These are phyloP conservation scores for Ophiosphaerella korrae DNA, from an alignment of 2,329 filamentous ascomycete genomes.

Conservation along the genomic window DNA sequence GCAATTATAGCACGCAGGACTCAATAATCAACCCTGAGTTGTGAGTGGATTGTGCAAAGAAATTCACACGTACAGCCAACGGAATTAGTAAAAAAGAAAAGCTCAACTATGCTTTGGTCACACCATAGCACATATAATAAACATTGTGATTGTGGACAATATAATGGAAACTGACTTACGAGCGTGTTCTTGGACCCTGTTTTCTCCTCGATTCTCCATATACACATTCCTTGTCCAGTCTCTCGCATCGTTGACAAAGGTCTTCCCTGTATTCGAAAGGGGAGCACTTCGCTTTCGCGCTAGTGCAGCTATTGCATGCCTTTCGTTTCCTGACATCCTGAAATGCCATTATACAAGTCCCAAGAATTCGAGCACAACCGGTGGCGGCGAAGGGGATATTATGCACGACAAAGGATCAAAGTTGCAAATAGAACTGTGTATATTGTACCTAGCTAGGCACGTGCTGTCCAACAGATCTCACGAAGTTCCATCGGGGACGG, in stretches of 20 bases:
- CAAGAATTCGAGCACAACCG: not conserved
- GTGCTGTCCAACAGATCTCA: not conserved
- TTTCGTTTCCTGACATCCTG: conserved; percentile 22
- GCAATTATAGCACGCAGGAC: too few species aligned
- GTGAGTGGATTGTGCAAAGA: too few species aligned
- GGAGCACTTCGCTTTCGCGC: conserved; percentile 31
- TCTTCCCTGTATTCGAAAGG: conserved; percentile 15
- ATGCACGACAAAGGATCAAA: too few species aligned
- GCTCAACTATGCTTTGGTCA: too few species aligned
- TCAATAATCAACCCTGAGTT: too few species aligned
- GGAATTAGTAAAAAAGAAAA: too few species aligned
- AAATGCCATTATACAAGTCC: not conserved
- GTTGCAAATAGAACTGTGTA: too few species aligned
- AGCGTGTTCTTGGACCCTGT: conserved; percentile 22
- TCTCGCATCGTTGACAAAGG: conserved; percentile 28
- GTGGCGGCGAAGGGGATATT: too few species aligned
- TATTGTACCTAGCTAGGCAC: not conserved
- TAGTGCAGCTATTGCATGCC: conserved; percentile 26
- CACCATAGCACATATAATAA: too few species aligned
- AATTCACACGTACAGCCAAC: too few species aligned
- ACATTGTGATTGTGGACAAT: not conserved
- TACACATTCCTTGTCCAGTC: conserved; percentile 24
- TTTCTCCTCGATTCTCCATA: conserved; percentile 18
- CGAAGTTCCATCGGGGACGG: not conserved
- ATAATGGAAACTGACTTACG: conserved; percentile 15